Conservation (phyloP, 1,284 basidiomycete species). For the Cerrena zonata region DNA sequence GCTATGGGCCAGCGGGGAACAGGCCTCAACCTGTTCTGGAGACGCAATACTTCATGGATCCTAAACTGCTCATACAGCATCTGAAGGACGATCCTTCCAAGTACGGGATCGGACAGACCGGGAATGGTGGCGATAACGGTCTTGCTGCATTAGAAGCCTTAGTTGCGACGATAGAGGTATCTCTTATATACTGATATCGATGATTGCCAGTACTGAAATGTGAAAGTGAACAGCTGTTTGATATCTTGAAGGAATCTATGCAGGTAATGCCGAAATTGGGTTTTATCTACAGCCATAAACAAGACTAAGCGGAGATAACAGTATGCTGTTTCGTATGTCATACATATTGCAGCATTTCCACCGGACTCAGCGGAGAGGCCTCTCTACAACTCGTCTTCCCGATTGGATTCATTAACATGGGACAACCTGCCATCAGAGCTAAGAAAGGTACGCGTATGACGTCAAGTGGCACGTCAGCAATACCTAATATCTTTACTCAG, state of each 20-base stretch:
- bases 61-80: constrained; percentile 35
- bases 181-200: constrained; percentile 18
- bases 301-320: constrained; percentile 14
- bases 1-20: constrained; percentile 50
- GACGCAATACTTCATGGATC: constrained; percentile 50
- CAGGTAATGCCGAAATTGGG: constrained; percentile 16
- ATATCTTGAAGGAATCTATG: constrained; percentile 32
- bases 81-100: constrained; percentile 43
- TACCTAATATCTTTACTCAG: constrained; percentile 29
- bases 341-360: constrained; percentile 55
- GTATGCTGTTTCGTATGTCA: constrained; percentile 42
- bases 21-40: constrained; percentile 48
- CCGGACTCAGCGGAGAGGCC: constrained; percentile 54
- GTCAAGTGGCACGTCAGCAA: constrained; percentile 17
- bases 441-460: constrained; percentile 50
- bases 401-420: constrained; percentile 60
- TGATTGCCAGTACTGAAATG: background rate
- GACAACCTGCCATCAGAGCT: constrained; percentile 57
- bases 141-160: constrained; percentile 68
- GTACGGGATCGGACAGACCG: constrained; percentile 53
- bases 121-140: constrained; percentile 43
- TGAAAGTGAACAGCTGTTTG: constrained; percentile 44
- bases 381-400: constrained; percentile 44
- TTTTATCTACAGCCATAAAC: constrained; percentile 16
- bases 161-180: constrained; percentile 66